Evolutionary conservation across 1,284 basidiomycete species (phyloP), one percentile per base, ranked within the genome.

Genomic region (Xerocomus alliaceus): DNA sequence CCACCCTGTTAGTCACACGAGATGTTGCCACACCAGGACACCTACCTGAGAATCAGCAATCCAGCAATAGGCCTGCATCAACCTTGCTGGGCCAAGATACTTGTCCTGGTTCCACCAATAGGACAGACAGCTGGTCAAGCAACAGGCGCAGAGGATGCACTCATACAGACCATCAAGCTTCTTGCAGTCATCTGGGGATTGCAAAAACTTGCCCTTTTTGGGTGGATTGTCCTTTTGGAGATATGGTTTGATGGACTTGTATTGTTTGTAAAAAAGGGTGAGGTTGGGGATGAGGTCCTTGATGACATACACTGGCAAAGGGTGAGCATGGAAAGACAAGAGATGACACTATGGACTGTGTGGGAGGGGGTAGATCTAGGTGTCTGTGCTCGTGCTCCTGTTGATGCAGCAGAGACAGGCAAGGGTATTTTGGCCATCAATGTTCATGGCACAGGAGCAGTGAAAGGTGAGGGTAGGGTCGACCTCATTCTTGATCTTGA

Each of bases 31-130:
- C 1, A 31, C 35, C 12, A 34, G 18, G 9, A 35, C 1, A 83
- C 88, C 52, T 71, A 92, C 92, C 70, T 96, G 83, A 62, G 95
- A 97, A 79, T 99, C 97, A 13, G 96, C 95, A 78, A 99, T 97
- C 97, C 97, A 99, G 71, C 96, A 86, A 80, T 95, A 95, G 0
- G 93, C 92, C 73, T 93, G 91, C 95, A 98, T 96, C 70, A 98
- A 84, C 0, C 95, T 95, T 12, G 96, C 97, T 9, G 97, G 97
- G 51, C 97, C 96, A 52, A 98, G 90, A 80, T 98, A 99, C 79
- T 95, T 92, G 76, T 99, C 95, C 82, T 97, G 94, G 83, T 98
- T 98, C 97, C 97, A 98, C 97, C 97, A 98, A 82, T 98, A 98
- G 60, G 86, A 88, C 5, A 94, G 95, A 85, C 96, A 98, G 54